Evolutionary conservation across 2,329 filamentous ascomycete species (phyloP).

Genomic region (Fusarium lyarnte): DNA sequence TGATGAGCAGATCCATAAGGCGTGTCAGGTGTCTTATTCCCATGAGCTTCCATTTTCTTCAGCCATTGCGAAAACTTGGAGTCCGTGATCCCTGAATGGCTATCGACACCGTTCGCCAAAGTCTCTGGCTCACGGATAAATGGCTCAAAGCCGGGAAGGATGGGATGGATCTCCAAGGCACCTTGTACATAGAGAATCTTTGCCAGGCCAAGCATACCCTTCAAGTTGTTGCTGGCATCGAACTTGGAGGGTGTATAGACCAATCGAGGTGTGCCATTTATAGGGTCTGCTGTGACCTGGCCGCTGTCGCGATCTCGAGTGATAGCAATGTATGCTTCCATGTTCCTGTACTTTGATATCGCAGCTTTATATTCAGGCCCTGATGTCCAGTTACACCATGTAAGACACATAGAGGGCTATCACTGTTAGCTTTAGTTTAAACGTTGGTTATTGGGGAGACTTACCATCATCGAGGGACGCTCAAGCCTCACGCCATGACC

Average conservation of each 20-base stretch:
- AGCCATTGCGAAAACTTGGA: not conserved
- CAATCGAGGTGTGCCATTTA: not conserved
- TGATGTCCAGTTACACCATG: not conserved
- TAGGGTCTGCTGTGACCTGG: not conserved
- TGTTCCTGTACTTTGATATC: not conserved
- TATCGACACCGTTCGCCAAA: not conserved
- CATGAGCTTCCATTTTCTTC: not conserved
- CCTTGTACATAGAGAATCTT: not conserved
- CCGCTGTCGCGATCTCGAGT: not conserved
- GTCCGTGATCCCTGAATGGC: not conserved
- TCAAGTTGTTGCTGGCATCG: not conserved
- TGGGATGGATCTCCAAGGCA: not conserved
- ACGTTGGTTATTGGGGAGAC: accelerated
- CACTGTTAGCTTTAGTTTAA: not conserved
- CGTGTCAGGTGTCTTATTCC: slow-evolving; percentile 1
- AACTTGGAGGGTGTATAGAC: not conserved
- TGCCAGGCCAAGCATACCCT: not conserved
- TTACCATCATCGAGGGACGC: not conserved
- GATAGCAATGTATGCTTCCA: not conserved
- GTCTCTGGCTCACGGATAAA: not conserved
- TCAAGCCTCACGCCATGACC: not conserved
- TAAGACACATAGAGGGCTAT: not conserved
- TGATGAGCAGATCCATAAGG: not conserved
- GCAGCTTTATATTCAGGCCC: not conserved
- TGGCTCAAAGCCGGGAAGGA: not conserved